Conservation (phyloP, 2,329 filamentous ascomycete species). For the Colletotrichum lini region DNA sequence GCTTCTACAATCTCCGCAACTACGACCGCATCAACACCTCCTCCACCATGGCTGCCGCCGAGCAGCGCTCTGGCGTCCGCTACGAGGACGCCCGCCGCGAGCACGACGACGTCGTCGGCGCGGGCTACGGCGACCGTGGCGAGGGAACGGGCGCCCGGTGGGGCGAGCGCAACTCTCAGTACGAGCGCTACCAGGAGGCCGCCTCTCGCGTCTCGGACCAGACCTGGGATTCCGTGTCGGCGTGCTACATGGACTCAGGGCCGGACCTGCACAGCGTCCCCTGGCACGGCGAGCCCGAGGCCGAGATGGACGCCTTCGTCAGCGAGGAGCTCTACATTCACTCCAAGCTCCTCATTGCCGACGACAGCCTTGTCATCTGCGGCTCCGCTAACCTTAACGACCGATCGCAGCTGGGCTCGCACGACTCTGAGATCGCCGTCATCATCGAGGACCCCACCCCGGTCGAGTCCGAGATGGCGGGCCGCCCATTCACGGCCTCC, state of each 20-base stretch:
- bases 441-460: slow-evolving; percentile 84
- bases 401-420: slow-evolving; percentile 82
- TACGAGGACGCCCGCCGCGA: slow-evolving; percentile 78
- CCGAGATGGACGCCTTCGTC: slow-evolving; percentile 73
- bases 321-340: slow-evolving; percentile 75
- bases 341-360: slow-evolving; percentile 83
- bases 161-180: slow-evolving; percentile 62
- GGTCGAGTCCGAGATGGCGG: slow-evolving; percentile 81
- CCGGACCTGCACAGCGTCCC: slow-evolving; percentile 74
- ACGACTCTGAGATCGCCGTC: slow-evolving; percentile 92
- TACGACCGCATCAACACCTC: slow-evolving; percentile 87
- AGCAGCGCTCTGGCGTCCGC: slow-evolving; percentile 74
- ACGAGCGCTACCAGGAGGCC: slow-evolving; percentile 80
- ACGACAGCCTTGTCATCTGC: slow-evolving; percentile 86
- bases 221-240: slow-evolving; percentile 82
- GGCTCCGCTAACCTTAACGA: slow-evolving; percentile 76
- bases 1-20: slow-evolving; percentile 88
- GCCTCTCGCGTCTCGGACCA: slow-evolving; percentile 68
- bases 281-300: slow-evolving; percentile 69
- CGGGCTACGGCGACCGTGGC: slow-evolving; percentile 57
- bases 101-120: slow-evolving; percentile 71
- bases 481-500: slow-evolving; percentile 78
- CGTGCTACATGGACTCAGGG: slow-evolving; percentile 87
- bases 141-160: slow-evolving; percentile 47
- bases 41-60: slow-evolving; percentile 70